These are phyloP conservation scores for Hypoxylon sp. DNA, from an alignment of 2,329 filamentous ascomycete genomes.

Conservation along the genomic window DNA sequence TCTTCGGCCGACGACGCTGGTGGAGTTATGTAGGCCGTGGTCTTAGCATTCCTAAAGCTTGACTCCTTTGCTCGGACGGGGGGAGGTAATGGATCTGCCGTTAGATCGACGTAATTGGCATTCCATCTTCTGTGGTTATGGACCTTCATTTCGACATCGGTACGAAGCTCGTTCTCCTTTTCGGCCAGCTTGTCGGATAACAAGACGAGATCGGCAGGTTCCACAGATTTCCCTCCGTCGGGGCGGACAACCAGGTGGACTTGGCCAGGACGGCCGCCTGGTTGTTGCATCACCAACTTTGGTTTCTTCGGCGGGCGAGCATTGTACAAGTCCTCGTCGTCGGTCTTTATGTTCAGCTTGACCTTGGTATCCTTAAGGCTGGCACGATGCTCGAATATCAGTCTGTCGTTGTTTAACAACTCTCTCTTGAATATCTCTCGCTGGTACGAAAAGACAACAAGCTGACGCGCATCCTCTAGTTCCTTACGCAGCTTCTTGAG, in stretches of 20 bases:
- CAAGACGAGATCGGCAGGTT: constrained; percentile 78
- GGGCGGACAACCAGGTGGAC: constrained; percentile 76
- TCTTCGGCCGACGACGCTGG: constrained; percentile 68
- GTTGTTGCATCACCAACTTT: constrained; percentile 71
- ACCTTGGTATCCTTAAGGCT: constrained; percentile 90
- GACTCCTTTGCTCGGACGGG: constrained; percentile 76
- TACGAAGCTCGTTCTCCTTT: constrained; percentile 82
- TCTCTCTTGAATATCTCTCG: constrained; percentile 85
- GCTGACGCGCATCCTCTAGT: constrained; percentile 85
- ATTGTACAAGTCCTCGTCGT: constrained; percentile 93
- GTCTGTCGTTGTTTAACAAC: constrained; percentile 77
- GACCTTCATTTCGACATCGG: constrained; percentile 87
- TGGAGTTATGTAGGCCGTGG: constrained; percentile 76
- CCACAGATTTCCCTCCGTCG: constrained; percentile 76
- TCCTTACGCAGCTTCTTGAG: constrained; percentile 91
- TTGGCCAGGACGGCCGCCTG: constrained; percentile 69
- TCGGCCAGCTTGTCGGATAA: constrained; percentile 83
- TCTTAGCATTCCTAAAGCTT: constrained; percentile 77
- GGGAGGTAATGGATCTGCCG: constrained; percentile 84
- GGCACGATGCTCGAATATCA: constrained; percentile 84
- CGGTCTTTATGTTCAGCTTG: constrained; percentile 87
- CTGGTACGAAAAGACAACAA: constrained; percentile 81
- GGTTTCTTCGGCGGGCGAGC: constrained; percentile 80
- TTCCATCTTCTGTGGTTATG: constrained; percentile 94
- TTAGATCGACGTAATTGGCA: constrained; percentile 87